phyloP scores from a whole-genome alignment of 805 yeast species.

The Candida ponderosae region DNA sequence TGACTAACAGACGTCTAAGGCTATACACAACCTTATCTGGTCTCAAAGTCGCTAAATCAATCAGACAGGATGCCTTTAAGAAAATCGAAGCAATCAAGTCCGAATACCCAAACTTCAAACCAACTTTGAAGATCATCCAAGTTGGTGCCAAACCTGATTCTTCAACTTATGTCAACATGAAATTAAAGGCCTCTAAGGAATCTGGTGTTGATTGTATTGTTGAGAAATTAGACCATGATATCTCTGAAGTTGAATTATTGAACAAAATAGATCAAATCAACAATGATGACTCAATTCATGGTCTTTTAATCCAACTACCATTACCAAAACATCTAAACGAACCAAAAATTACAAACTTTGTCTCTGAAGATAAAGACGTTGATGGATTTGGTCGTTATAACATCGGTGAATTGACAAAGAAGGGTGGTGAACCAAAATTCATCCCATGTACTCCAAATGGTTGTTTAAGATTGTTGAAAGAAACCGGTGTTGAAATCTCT shows the following conservation, averaged over 20 bases:
- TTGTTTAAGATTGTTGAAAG: constrained; percentile 68
- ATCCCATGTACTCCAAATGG: constrained; percentile 97
- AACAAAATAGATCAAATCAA: constrained; percentile 57
- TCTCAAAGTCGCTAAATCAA: constrained; percentile 33
- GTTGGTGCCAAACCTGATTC: constrained; percentile 90
- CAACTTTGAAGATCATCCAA: constrained; percentile 77
- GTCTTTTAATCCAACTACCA: constrained; percentile 86
- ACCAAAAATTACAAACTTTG: constrained; percentile 70
- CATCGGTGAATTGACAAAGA: constrained; percentile 84
- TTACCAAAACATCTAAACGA: constrained; percentile 78
- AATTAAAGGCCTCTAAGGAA: constrained; percentile 81
- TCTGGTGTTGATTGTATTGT: constrained; percentile 68
- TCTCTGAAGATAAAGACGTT: constrained; percentile 79
- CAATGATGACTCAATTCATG: constrained; percentile 71
- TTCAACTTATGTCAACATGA: constrained; percentile 84
- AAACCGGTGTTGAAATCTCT: constrained; percentile 55
- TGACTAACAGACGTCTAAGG: constrained; percentile 15
- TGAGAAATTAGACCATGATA: constrained; percentile 54
- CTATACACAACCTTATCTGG: constrained; percentile 35
- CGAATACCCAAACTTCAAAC: constrained; percentile 51
- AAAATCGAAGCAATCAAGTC: constrained; percentile 24
- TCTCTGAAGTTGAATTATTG: constrained; percentile 53
- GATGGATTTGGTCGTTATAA: constrained; percentile 91
- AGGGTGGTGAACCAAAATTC: constrained; percentile 76
- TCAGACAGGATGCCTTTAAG: constrained; percentile 34